phyloP scores from a whole-genome alignment of 176 grass and related monocot genomes.

The Carex kokanica region DNA sequence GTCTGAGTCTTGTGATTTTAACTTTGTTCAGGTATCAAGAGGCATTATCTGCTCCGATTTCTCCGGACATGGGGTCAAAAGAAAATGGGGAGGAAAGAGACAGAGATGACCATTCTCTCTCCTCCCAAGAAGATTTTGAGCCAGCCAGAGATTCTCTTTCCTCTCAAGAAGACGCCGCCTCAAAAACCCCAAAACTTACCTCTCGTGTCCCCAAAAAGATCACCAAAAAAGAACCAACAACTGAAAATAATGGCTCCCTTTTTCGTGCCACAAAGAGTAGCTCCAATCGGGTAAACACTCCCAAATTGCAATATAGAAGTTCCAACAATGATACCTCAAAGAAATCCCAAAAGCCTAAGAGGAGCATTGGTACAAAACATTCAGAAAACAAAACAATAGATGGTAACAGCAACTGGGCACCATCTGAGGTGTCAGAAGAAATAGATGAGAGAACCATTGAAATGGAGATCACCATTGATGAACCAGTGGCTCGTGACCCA shows the following conservation, averaged over 20 bases:
- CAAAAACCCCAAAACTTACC: constrained; percentile 8
- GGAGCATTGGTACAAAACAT: not conserved
- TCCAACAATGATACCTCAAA: constrained; percentile 11
- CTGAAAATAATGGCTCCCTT: constrained; percentile 1
- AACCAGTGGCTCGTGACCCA: constrained; percentile 1
- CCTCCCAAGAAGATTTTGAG: constrained; percentile 23
- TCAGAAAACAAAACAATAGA: constrained; percentile 19
- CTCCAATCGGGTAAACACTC: constrained; percentile 14
- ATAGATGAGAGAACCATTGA: constrained; percentile 26
- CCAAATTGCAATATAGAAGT: constrained; percentile 17
- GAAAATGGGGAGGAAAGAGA: constrained; percentile 31
- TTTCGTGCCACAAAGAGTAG: constrained; percentile 27
- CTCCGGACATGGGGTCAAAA: constrained; percentile 17
- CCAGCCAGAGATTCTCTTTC: constrained; percentile 30
- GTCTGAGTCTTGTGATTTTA: constrained; percentile 1
- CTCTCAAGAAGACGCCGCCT: constrained; percentile 13
- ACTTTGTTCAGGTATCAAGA: constrained; percentile 18
- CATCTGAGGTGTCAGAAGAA: constrained; percentile 25
- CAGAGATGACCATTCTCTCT: constrained; percentile 16
- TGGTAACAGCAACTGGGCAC: not conserved
- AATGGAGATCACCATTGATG: constrained; percentile 13
- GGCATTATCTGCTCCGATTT: not conserved
- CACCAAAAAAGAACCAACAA: constrained; percentile 7
- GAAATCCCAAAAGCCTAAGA: constrained; percentile 15
- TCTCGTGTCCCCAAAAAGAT: constrained; percentile 19